Percentiles rank a stretch among this genome's conserved stretches.
Conservation (phyloP, 2,329 filamentous ascomycete genomes). For the Ophiostoma sp. region DNA sequence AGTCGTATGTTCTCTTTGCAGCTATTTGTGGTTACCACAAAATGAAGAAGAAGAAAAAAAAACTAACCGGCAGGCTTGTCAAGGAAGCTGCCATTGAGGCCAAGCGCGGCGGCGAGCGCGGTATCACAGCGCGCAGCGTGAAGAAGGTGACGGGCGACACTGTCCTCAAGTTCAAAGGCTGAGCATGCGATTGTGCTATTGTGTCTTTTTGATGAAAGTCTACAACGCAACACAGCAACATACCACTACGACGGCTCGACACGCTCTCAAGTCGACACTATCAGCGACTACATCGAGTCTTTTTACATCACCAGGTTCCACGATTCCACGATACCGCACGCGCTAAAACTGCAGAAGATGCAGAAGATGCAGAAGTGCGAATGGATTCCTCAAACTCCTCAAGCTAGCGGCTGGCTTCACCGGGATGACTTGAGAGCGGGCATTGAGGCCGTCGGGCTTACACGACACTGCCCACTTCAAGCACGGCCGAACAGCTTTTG, state of each 20-base stretch:
- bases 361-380: too few relatives aligned
- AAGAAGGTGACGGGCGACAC: conserved; percentile 69
- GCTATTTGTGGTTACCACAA: neutral
- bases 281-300: neutral
- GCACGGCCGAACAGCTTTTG: neutral
- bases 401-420: neutral
- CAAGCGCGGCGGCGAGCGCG: conserved; percentile 67
- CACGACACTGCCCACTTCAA: too few relatives aligned
- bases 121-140: conserved; percentile 68
- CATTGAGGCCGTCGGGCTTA: neutral
- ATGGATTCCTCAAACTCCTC: too few relatives aligned
- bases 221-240: neutral
- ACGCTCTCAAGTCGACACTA: neutral
- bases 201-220: too few relatives aligned
- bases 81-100: conserved; percentile 74
- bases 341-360: too few relatives aligned
- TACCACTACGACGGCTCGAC: neutral
- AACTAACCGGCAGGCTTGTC: conserved; percentile 53
- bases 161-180: conserved; percentile 64
- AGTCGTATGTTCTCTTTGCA: conserved; percentile 42
- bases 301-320: neutral
- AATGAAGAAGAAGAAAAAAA: neutral
- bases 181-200: conserved; percentile 30
- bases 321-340: too few relatives aligned
- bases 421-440: neutral